Base-by-base conservation (phyloP, 169 alveolate genomes). In the Cryptosporidium xiaoi region DNA sequence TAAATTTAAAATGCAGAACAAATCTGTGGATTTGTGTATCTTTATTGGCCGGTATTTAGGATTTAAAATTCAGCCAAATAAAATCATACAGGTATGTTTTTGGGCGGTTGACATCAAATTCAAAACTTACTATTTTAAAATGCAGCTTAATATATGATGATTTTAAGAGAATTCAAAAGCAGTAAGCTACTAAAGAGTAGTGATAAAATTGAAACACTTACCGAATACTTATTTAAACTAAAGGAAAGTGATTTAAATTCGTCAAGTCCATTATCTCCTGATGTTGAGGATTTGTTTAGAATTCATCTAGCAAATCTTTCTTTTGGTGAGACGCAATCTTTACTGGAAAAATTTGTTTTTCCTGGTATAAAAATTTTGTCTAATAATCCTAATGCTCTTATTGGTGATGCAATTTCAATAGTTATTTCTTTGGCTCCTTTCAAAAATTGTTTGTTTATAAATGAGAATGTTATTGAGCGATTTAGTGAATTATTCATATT, bases 331-430 rank as follows among this genome's bases (percentile, higher is more conserved):
- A 50, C 48, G 12, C 65, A 67, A 51, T 29, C 24, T 20, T 15
- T 67, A 5, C 40, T 67, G 8, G 27, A 67, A 16, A 27, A 67
- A 27, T 16, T 67, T 5, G 13, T 67, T 67, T 67, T 50, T 67
- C 82, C 82, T 29, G 82, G 82, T 1, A 33, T 67, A 6, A 1
- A 31, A 10, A 24, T 67, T 13, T 50, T 67, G 53, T 50, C n/a
- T 50, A 24, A 67, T 18, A n/a, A 67, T 50, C 82, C 82, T 31
- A 67, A 67, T 20, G 82, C 82, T 31, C n/a, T 50, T 29, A 67
- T 67, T 50, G 82, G 82, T 15, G 82, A 67, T 20, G 65, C 33
- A 48, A 50, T 67, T 67, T 51, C 48, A 27, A 58, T 24, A 8
- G 29, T 67, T 6, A 7, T 67, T 51, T 50, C 65, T 1, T 40